phyloP scores from a whole-genome alignment of 768 basidiomycete species.

The Lentinus brumalis region DNA sequence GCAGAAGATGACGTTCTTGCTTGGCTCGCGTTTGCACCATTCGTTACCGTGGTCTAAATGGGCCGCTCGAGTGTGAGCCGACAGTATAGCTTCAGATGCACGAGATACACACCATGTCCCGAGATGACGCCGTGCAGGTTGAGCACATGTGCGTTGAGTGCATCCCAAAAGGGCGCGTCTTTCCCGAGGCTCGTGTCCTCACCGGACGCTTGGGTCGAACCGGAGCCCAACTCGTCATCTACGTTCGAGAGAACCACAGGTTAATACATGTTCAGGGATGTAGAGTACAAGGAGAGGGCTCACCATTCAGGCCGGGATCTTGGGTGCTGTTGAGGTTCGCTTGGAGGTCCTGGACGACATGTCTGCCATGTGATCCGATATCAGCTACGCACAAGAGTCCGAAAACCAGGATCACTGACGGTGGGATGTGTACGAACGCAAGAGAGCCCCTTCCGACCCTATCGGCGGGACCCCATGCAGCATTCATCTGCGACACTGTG shows the following conservation, averaged over 20 bases:
- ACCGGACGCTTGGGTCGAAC: conserved; percentile 62
- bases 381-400: background rate
- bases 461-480: conserved; percentile 56
- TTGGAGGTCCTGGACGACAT: conserved; percentile 38
- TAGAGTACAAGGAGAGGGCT: background rate
- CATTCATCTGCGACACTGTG: conserved; percentile 57
- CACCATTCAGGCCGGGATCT: conserved; percentile 48
- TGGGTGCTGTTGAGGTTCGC: conserved; percentile 39
- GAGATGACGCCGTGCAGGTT: conserved; percentile 70
- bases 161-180: conserved; percentile 64
- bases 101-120: conserved; percentile 57
- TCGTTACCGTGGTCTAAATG: conserved; percentile 72
- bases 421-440: conserved; percentile 78
- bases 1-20: conserved; percentile 67
- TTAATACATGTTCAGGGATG: background rate
- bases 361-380: conserved; percentile 18
- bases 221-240: conserved; percentile 55
- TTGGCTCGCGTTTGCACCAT: conserved; percentile 73
- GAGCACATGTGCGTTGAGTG: conserved; percentile 57
- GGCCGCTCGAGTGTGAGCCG: background rate
- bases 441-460: conserved; percentile 48
- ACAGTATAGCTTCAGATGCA: background rate
- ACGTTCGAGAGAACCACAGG: background rate
- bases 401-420: conserved; percentile 41
- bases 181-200: conserved; percentile 40